Conservation (phyloP, 495 filamentous ascomycete species). For the Corynascus novoguineensis region DNA sequence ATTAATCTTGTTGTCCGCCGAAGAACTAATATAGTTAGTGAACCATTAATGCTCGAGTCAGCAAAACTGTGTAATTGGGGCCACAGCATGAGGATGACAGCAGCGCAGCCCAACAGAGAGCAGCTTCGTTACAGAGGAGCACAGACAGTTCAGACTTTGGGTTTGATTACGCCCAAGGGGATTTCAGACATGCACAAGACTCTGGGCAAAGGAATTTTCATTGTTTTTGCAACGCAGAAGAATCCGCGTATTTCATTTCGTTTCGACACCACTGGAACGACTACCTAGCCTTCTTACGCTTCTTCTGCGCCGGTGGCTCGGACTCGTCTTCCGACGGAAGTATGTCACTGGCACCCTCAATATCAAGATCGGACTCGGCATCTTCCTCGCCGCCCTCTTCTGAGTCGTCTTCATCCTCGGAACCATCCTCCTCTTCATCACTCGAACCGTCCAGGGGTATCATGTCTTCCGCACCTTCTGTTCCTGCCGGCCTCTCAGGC, state of each 20-base stretch:
- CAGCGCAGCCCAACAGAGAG: no score
- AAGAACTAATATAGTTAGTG: no score
- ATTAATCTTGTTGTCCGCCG: no score
- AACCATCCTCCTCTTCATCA: constrained; percentile 41
- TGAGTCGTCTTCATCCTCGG: constrained; percentile 26
- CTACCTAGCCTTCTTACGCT: constrained; percentile 25
- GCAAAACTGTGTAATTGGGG: no score
- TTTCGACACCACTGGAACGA: not conserved
- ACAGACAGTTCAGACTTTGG: no score
- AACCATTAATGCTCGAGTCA: no score
- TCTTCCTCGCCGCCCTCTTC: constrained; percentile 34
- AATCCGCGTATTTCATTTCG: not conserved
- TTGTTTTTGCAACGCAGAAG: not conserved
- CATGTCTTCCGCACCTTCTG: constrained; percentile 43
- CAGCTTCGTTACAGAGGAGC: no score
- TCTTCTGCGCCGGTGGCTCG: constrained; percentile 23
- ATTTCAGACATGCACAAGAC: not conserved
- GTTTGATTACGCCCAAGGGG: no score
- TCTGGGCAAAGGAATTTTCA: not conserved
- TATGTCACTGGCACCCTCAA: constrained; percentile 25
- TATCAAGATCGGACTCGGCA: constrained; percentile 24
- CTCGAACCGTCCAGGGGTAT: constrained; percentile 48
- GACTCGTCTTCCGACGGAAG: constrained; percentile 21
- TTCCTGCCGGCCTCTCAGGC: constrained; percentile 29
- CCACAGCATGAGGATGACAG: no score